Conservation (phyloP, 1,284 basidiomycete species). For the Rugosomyces carneus region DNA sequence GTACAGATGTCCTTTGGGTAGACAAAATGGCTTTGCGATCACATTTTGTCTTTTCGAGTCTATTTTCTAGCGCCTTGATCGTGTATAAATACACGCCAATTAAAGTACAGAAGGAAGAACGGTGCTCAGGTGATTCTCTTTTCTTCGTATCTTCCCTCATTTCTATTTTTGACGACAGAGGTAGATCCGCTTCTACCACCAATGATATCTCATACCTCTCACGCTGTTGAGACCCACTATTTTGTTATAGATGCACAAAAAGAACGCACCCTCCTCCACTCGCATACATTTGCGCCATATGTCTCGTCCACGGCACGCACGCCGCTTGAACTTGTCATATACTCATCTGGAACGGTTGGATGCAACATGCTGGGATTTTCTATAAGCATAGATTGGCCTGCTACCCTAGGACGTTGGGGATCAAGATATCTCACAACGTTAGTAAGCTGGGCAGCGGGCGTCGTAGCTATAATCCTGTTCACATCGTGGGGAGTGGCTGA, state of each 20-base stretch:
- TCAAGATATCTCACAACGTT: conserved; percentile 69
- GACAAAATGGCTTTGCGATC: conserved; percentile 26
- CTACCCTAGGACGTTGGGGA: conserved; percentile 64
- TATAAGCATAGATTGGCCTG: conserved; percentile 59
- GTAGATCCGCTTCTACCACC: conserved; percentile 47
- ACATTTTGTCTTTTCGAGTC: conserved; percentile 37
- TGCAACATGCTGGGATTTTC: conserved; percentile 39
- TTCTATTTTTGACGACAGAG: conserved; percentile 11
- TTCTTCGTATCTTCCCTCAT: not conserved
- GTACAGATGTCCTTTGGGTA: conserved; percentile 26
- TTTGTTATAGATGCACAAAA: conserved; percentile 40
- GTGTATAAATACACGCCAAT: conserved; percentile 50
- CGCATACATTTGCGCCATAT: conserved; percentile 68
- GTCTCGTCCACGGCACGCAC: conserved; percentile 27
- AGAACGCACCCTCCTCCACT: conserved; percentile 56
- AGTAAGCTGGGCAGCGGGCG: conserved; percentile 64
- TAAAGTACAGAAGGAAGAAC: conserved; percentile 10
- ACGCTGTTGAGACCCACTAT: conserved; percentile 63
- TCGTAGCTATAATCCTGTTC: conserved; percentile 52
- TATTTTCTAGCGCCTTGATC: conserved; percentile 54
- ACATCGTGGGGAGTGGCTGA: conserved; percentile 41
- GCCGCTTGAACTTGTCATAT: conserved; percentile 52
- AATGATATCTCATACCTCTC: conserved; percentile 52
- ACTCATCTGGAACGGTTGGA: conserved; percentile 45
- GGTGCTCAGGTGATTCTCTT: conserved; percentile 26